A percentile compares a stretch with the other conserved stretches of the same genome.
phyloP scores from a whole-genome alignment of 2,329 filamentous ascomycete genomes.

The Sarocladium kiliense region DNA sequence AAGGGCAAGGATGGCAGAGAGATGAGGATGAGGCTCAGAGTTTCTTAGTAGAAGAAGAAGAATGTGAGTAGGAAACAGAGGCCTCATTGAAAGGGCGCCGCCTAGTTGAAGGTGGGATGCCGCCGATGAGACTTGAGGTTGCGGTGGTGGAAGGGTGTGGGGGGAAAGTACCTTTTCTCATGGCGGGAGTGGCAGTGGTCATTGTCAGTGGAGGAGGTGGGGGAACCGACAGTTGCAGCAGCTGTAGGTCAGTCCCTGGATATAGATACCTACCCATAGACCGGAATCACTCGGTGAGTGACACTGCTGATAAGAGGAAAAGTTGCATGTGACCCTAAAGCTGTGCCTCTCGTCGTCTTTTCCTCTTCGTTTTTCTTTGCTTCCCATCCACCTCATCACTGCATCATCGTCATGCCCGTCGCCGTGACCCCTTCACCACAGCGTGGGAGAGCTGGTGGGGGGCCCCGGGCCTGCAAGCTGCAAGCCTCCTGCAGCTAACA shows the following conservation, averaged over 20 bases:
- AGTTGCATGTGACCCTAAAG: too few relatives aligned
- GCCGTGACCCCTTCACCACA: not conserved
- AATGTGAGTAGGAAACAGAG: too few relatives aligned
- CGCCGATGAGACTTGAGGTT: constrained; percentile 3
- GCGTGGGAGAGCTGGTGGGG: not conserved
- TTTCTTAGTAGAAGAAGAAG: constrained; percentile 1
- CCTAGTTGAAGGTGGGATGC: constrained; percentile 8
- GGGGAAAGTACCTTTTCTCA: not conserved
- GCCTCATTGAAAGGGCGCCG: not conserved
- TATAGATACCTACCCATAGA: not conserved
- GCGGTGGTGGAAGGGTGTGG: not conserved
- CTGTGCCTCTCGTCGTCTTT: too few relatives aligned
- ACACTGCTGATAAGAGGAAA: too few relatives aligned
- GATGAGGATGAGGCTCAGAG: constrained; percentile 6
- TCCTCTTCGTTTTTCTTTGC: too few relatives aligned
- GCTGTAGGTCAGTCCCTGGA: not conserved
- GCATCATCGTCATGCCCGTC: not conserved
- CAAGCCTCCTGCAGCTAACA: constrained; percentile 9
- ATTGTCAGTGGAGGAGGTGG: not conserved
- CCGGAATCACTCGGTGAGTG: too few relatives aligned
- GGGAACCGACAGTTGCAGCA: not conserved
- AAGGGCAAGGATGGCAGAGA: not conserved
- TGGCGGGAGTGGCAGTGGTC: not conserved
- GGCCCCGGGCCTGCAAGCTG: not conserved
- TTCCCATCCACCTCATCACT: not conserved